Conservation (phyloP, 1,139 yeast species). For the Hanseniaspora uvarum region DNA sequence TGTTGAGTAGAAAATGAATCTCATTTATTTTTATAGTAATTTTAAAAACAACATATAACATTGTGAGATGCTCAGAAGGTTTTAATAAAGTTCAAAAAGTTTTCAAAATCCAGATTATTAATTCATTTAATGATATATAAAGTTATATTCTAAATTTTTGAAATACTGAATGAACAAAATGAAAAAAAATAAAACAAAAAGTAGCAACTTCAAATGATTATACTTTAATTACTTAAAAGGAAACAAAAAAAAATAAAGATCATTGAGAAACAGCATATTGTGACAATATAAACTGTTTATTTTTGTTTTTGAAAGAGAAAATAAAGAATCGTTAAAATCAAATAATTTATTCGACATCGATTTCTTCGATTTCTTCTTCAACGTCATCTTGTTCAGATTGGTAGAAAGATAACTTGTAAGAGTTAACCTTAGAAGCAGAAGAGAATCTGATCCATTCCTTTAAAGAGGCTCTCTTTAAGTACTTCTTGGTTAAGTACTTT, state of each 20-base stretch:
- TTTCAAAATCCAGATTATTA: not conserved
- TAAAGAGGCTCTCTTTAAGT: constrained; percentile 99
- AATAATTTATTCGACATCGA: constrained; percentile 17
- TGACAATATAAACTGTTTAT: not conserved
- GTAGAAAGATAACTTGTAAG: constrained; percentile 98
- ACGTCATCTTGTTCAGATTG: constrained; percentile 89
- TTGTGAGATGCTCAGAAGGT: not conserved
- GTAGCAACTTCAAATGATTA: not conserved
- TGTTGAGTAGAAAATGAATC: not conserved
- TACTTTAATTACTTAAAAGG: not conserved
- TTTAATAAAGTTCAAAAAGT: too few relatives aligned
- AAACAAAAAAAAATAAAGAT: not conserved
- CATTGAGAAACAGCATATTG: not conserved
- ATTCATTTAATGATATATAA: not conserved
- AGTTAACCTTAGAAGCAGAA: constrained; percentile 78
- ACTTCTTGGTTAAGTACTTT: constrained; percentile 98
- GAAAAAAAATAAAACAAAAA: too few relatives aligned
- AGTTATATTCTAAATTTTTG: not conserved
- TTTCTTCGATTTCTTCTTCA: constrained; percentile 32
- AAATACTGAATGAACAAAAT: not conserved
- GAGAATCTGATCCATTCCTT: constrained; percentile 99
- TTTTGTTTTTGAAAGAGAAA: not conserved
- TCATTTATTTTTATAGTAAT: not conserved
- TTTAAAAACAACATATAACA: not conserved
- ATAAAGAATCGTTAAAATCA: not conserved